Conservation (phyloP, 2,329 filamentous ascomycete species). For the Canariomyces notabilis region DNA sequence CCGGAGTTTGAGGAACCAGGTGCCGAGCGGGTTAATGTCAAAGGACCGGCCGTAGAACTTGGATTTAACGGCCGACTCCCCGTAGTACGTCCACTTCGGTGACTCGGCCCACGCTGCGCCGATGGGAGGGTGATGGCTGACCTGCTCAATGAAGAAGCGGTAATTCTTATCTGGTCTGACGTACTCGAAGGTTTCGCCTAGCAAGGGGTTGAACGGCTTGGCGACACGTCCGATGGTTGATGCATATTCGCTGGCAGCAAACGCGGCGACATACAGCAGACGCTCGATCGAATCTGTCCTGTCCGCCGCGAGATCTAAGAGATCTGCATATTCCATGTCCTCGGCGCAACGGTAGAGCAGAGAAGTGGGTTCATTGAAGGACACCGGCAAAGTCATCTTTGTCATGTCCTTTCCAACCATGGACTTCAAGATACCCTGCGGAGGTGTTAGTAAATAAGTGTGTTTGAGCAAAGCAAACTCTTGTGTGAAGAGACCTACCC, state of each 20-base stretch:
- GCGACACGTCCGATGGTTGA: constrained; percentile 95
- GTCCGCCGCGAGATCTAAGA: constrained; percentile 83
- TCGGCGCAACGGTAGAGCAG: constrained; percentile 90
- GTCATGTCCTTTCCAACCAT: constrained; percentile 99
- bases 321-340: constrained; percentile 95
- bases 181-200: constrained; percentile 97
- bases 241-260: constrained; percentile 93
- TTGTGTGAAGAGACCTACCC: constrained; percentile 66
- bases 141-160: constrained; percentile 97
- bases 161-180: constrained; percentile 94
- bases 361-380: constrained; percentile 97
- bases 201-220: constrained; percentile 94
- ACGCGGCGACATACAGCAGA: constrained; percentile 89
- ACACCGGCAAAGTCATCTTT: constrained; percentile 97
- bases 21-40: constrained; percentile 92
- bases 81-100: constrained; percentile 94
- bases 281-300: constrained; percentile 83
- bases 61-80: constrained; percentile 89
- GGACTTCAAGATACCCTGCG: constrained; percentile 87
- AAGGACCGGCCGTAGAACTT: constrained; percentile 98
- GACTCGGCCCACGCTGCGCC: constrained; percentile 91
- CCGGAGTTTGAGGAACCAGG: constrained; percentile 88
- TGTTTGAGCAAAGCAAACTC: neutral
- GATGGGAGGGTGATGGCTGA: constrained; percentile 93
- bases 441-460: constrained; percentile 21